phyloP scores from a whole-genome alignment of 2,329 filamentous ascomycete species.

The Sclerotinia minor region DNA sequence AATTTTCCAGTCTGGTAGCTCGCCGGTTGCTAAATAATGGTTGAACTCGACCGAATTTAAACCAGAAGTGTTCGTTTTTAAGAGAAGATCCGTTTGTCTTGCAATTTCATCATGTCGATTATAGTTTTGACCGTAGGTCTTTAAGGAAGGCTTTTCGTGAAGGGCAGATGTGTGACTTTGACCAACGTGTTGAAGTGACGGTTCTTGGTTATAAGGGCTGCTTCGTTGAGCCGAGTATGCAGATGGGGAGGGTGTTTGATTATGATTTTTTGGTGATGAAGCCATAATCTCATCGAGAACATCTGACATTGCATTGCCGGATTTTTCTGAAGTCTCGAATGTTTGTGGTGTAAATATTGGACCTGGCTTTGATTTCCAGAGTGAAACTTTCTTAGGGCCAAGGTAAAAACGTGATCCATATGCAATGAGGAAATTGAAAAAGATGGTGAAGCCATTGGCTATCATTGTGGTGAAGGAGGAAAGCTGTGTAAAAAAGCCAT shows the following conservation, averaged over 20 bases:
- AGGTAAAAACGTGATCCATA: constrained; percentile 28
- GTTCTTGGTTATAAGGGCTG: neutral
- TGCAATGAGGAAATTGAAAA: constrained; percentile 44
- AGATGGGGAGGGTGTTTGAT: constrained; percentile 15
- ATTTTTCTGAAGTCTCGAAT: constrained; percentile 36
- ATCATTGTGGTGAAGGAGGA: constrained; percentile 28
- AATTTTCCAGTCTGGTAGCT: constrained; percentile 5
- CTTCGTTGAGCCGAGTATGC: neutral
- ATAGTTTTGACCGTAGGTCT: neutral
- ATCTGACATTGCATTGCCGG: constrained; percentile 49
- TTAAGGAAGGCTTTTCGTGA: neutral
- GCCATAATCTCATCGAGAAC: constrained; percentile 29
- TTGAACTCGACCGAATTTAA: constrained; percentile 26
- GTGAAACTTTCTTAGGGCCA: constrained; percentile 47
- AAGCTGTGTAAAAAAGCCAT: constrained; percentile 30
- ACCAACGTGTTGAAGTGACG: neutral
- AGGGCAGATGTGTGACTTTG: constrained; percentile 6
- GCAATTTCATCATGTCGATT: constrained; percentile 3
- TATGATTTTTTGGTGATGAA: neutral
- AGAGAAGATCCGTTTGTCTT: constrained; percentile 31
- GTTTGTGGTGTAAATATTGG: constrained; percentile 33
- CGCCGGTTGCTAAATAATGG: constrained; percentile 26
- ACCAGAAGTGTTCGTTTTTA: constrained; percentile 15
- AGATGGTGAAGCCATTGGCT: constrained; percentile 56
- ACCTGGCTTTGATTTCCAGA: constrained; percentile 47